Percentiles rank a stretch among this genome's conserved stretches.
Evolutionary conservation across 345 rosid species (phyloP).

Genomic region (Eucalyptus melliodora): DNA sequence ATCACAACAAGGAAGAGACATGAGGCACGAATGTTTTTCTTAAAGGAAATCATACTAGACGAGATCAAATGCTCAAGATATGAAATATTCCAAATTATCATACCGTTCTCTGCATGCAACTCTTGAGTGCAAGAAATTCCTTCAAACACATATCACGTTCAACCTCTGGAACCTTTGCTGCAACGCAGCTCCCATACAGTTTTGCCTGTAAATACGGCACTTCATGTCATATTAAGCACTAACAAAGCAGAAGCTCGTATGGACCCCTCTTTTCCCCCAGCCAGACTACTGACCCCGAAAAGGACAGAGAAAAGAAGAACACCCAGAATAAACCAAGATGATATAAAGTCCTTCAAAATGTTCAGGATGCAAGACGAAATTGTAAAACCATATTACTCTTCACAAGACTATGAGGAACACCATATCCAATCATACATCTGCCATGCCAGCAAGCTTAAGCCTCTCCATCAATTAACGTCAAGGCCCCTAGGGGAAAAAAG

Average conservation of each 20-base stretch:
- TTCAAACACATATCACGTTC: constrained; percentile 81
- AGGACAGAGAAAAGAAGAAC: not conserved
- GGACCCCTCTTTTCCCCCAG: not conserved
- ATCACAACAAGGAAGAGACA: not conserved
- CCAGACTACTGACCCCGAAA: not conserved
- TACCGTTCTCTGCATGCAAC: constrained; percentile 94
- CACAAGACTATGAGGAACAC: not conserved
- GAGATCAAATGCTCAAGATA: not conserved
- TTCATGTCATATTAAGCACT: not conserved
- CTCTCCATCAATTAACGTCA: not conserved
- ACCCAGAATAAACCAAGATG: not conserved
- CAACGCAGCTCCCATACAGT: constrained; percentile 85
- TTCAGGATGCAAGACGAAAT: not conserved
- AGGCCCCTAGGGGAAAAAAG: not conserved
- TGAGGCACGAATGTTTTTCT: not conserved
- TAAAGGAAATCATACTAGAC: not conserved
- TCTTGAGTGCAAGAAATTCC: constrained; percentile 72
- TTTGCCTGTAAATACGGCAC: constrained; percentile 43
- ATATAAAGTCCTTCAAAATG: not conserved
- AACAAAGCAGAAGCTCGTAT: not conserved
- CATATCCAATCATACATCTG: not conserved
- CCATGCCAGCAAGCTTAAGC: not conserved
- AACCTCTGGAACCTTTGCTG: constrained; percentile 75
- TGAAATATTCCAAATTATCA: not conserved
- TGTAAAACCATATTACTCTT: not conserved